Conservation (phyloP, 2,329 filamentous ascomycete species). For the Chaetomium sp. region DNA sequence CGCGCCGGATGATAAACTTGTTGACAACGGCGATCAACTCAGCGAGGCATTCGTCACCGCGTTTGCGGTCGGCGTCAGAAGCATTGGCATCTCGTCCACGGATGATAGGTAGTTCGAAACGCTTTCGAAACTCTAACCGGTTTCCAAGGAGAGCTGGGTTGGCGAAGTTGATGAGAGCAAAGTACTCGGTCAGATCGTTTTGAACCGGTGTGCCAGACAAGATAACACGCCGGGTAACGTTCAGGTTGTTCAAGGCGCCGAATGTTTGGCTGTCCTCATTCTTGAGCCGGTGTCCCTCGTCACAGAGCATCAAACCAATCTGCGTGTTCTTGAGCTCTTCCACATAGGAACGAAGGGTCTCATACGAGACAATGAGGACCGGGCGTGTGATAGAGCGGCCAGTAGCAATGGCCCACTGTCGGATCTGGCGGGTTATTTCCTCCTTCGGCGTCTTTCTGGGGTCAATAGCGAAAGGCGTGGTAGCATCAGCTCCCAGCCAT, state of each 20-base stretch:
- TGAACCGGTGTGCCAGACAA: slow-evolving; percentile 96
- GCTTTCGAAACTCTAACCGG: slow-evolving; percentile 84
- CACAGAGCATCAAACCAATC: slow-evolving; percentile 88
- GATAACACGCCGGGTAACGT: slow-evolving; percentile 87
- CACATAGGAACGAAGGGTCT: slow-evolving; percentile 85
- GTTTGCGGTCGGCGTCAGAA: slow-evolving; percentile 71
- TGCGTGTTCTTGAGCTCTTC: slow-evolving; percentile 83
- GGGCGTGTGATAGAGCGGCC: slow-evolving; percentile 86
- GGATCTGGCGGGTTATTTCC: slow-evolving; percentile 80
- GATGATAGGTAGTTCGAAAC: slow-evolving; percentile 87
- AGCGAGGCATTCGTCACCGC: slow-evolving; percentile 73
- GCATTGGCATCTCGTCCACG: slow-evolving; percentile 87
- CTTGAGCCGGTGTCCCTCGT: slow-evolving; percentile 93
- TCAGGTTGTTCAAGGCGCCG: slow-evolving; percentile 79
- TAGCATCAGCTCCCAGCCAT: slow-evolving; percentile 88
- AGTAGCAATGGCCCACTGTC: slow-evolving; percentile 88
- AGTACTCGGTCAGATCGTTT: slow-evolving; percentile 98
- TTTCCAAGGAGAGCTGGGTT: slow-evolving; percentile 90
- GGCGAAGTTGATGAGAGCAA: slow-evolving; percentile 89
- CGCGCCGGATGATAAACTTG: slow-evolving; percentile 96
- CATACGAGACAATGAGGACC: slow-evolving; percentile 96
- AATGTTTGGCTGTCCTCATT: slow-evolving; percentile 97
- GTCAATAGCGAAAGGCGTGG: slow-evolving; percentile 91
- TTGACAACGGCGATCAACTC: slow-evolving; percentile 84
- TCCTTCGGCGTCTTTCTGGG: slow-evolving; percentile 86